Evolutionary conservation across 257 asterid species (phyloP), one percentile per base, ranked within the genome.

Genomic region (Orobanche coerulescens): DNA sequence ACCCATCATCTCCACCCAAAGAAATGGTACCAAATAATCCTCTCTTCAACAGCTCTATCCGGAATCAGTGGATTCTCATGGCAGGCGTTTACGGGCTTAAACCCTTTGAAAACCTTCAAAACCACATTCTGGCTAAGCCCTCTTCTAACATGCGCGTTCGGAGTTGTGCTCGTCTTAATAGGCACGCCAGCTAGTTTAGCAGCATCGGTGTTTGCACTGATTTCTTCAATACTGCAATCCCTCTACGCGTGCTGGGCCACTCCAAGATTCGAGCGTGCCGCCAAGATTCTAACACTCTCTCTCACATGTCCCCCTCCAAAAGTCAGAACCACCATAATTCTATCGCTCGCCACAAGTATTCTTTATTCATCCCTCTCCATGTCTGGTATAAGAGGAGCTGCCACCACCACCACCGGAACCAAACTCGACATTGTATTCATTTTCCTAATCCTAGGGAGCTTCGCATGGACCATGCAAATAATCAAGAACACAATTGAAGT

Each of bases 81-180:
- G 79, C 94, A 82, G 53, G 74, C 74, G 26, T 56, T 73, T 12
- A 20, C 76, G 34, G 37, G 52, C 60, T 34, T 22, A 51, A 61
- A 25, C 24, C 84, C 87, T 15, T 66, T 82, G 33, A 79, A 68
- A 65, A 66, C 79, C 26, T 59, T 84, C 10, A 59, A 49, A 52
- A 65, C 75, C 9, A 70, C 84, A 14, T 81, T 82, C 70, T 84
- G 84, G 85, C 58, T 81, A 2, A 72, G 87, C 75, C 94, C 87
- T 25, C 73, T 84, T 15, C 75, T 84, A 4, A 79, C 77, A 4
- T 78, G 79, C 18, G 79, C 71, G 5, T 61, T 64, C 5, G 85
- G 84, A 62, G 51, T 82, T 20, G 37, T 82, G 40, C 83, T 84
- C 42, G 74, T 80, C 63, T 68, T 48, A 14, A 72, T 82, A n/a